Percentiles rank a stretch among this genome's conserved stretches.
phyloP scores from a whole-genome alignment of 179 eudicot genomes.

The Drosera spatulata region DNA sequence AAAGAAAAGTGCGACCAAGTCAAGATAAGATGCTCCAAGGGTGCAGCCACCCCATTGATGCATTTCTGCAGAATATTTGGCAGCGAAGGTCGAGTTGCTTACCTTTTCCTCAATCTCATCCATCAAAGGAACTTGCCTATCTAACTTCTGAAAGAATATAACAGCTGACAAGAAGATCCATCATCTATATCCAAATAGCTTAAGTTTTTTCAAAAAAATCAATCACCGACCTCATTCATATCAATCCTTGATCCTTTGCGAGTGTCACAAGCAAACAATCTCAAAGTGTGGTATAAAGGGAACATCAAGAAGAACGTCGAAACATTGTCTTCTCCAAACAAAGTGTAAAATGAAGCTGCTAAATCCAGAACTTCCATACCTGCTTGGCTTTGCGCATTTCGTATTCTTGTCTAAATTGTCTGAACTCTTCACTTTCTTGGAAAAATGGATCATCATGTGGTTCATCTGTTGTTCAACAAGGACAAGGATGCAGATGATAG shows the following conservation, averaged over 20 bases:
- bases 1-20: constrained; percentile 2
- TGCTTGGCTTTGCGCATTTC: constrained; percentile 97
- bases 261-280: too few relatives aligned
- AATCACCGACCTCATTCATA: constrained; percentile 81
- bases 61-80: too few relatives aligned
- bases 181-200: not conserved
- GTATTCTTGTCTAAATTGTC: constrained; percentile 78
- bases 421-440: constrained; percentile 85
- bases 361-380: constrained; percentile 24
- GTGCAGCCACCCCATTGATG: too few relatives aligned
- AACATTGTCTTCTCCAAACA: not conserved
- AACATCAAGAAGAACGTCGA: constrained; percentile 1
- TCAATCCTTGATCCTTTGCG: constrained; percentile 81
- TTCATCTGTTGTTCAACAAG: constrained; percentile 41
- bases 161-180: not conserved
- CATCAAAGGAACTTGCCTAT: constrained; percentile 97
- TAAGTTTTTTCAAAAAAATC: constrained; percentile 3
- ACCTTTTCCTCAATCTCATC: constrained; percentile 99
- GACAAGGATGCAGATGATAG: too few relatives aligned
- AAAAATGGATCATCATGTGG: constrained; percentile 64
- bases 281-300: too few relatives aligned
- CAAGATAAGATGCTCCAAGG: not conserved
- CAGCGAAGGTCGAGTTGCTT: constrained; percentile 9
- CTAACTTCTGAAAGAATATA: constrained; percentile 59
- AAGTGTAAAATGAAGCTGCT: too few relatives aligned